phyloP scores from a whole-genome alignment of 371 early-diverging fungal genomes.

The Furculomyces boomerangus region DNA sequence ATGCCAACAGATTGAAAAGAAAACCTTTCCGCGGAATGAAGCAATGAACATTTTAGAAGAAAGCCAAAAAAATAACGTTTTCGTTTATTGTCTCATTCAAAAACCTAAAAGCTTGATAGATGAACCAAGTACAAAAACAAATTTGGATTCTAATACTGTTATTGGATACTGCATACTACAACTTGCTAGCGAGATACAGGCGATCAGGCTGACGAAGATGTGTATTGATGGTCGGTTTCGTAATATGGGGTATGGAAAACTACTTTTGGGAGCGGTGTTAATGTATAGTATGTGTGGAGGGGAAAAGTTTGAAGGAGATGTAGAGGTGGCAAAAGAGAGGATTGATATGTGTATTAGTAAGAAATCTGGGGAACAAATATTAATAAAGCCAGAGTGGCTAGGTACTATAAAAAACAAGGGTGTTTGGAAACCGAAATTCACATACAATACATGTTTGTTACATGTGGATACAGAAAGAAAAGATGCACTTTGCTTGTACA shows the following conservation, averaged over 20 bases:
- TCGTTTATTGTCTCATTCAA: no score
- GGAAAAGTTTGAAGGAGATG: not conserved
- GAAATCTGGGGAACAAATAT: not conserved
- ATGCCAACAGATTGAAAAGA: no score
- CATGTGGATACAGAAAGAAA: not conserved
- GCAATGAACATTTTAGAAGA: no score
- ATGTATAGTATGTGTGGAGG: not conserved
- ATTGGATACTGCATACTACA: not conserved
- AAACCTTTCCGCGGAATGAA: no score
- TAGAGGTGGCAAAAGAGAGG: not conserved
- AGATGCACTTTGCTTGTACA: not conserved
- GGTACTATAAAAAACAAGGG: not conserved
- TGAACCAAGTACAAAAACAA: no score
- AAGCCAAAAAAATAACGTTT: no score
- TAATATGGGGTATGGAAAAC: not conserved
- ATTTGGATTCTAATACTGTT: no score
- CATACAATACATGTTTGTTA: no score
- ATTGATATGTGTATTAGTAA: not conserved
- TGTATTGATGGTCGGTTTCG: not conserved
- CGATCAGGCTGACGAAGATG: not conserved
- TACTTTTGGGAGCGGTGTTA: not conserved
- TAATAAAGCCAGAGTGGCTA: not conserved
- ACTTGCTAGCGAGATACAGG: not conserved
- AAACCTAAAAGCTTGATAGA: no score
- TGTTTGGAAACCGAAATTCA: no score